Percentiles rank a stretch among this genome's conserved stretches.
These are phyloP conservation scores for Rhizopus microsporus DNA, from an alignment of 371 early-diverging fungal genomes.

Conservation along the genomic window DNA sequence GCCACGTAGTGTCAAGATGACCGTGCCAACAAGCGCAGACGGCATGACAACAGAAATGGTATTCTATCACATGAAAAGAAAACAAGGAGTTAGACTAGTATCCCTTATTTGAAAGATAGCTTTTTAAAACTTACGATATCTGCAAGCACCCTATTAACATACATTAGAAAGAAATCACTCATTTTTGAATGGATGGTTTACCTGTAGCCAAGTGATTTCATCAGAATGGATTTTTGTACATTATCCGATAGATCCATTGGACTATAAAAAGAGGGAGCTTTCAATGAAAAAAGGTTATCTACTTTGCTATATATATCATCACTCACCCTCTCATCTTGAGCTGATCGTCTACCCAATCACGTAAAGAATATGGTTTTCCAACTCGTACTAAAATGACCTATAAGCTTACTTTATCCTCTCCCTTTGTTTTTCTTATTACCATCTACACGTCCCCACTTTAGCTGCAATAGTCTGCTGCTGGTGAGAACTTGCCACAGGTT, in stretches of 20 bases:
- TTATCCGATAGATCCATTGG: constrained; percentile 35
- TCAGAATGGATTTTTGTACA: constrained; percentile 39
- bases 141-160: constrained; percentile 57
- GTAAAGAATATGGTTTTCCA: constrained; percentile 74
- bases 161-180: neutral
- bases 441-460: constrained; percentile 81
- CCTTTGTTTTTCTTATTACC: constrained; percentile 26
- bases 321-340: constrained; percentile 50
- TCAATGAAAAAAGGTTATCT: neutral
- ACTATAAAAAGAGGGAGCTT: constrained; percentile 10
- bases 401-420: neutral
- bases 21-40: constrained; percentile 81
- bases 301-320: neutral
- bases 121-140: constrained; percentile 60
- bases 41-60: constrained; percentile 81
- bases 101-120: neutral
- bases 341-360: constrained; percentile 66
- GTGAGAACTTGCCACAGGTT: constrained; percentile 67
- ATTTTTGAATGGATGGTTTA: constrained; percentile 14
- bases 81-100: neutral
- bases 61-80: constrained; percentile 38
- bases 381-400: constrained; percentile 64
- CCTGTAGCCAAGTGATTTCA: constrained; percentile 61
- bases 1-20: constrained; percentile 82
- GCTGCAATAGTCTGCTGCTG: constrained; percentile 59